Conservation (phyloP, 208 protist species). For the Angomonas ambiguus region DNA sequence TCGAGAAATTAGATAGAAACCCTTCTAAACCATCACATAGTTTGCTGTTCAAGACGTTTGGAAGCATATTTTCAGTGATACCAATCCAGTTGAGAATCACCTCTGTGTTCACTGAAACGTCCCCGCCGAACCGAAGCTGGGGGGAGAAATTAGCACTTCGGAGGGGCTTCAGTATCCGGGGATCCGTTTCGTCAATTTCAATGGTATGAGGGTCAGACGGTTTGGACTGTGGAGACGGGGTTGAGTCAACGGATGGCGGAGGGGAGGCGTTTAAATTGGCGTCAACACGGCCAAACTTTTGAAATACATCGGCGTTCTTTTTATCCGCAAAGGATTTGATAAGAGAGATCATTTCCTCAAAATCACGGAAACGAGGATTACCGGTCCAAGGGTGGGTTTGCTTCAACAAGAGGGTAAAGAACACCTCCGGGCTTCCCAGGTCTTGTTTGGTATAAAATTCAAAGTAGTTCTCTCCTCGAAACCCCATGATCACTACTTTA, state of each 20-base stretch:
- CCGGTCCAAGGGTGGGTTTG: slow-evolving; percentile 87
- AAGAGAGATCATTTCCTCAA: slow-evolving; percentile 77
- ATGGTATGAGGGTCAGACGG: not conserved
- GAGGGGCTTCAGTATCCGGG: slow-evolving; percentile 46
- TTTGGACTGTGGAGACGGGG: not conserved
- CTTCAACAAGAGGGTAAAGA: slow-evolving; percentile 61
- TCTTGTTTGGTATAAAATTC: slow-evolving; percentile 80
- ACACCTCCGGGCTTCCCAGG: slow-evolving; percentile 49
- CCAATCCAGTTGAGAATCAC: slow-evolving; percentile 88
- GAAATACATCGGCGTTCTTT: slow-evolving; percentile 62
- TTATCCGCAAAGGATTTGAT: slow-evolving; percentile 79
- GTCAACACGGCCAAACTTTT: slow-evolving; percentile 54
- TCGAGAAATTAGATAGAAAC: slow-evolving; percentile 26
- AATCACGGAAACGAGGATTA: slow-evolving; percentile 82
- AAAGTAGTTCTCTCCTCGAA: slow-evolving; percentile 65
- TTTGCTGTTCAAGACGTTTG: slow-evolving; percentile 57
- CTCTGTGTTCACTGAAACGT: slow-evolving; percentile 85
- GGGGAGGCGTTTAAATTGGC: slow-evolving; percentile 3
- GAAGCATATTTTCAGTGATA: slow-evolving; percentile 82
- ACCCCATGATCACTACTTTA: slow-evolving; percentile 69
- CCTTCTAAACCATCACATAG: slow-evolving; percentile 67
- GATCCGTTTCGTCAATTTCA: slow-evolving; percentile 16
- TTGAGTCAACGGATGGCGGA: not conserved
- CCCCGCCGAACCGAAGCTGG: slow-evolving; percentile 83
- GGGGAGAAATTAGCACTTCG: slow-evolving; percentile 69